phyloP scores from a whole-genome alignment of 139 green algal species.

The Tetraselmis chui region DNA sequence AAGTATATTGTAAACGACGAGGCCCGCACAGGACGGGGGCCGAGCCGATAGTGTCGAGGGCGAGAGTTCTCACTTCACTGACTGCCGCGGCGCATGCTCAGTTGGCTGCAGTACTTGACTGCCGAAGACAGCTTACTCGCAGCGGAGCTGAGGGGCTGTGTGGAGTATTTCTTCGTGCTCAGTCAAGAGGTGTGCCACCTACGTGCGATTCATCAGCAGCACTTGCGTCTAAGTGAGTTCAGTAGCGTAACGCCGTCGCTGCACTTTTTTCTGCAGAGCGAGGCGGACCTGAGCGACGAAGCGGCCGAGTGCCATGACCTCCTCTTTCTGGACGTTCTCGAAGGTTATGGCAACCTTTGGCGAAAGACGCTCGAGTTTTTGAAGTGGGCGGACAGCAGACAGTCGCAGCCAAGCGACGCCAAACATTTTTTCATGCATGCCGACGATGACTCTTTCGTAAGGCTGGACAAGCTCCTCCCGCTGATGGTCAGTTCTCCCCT shows the following conservation, averaged over 20 bases:
- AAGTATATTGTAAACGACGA: background rate
- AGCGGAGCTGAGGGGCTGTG: background rate
- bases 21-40: no score
- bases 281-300: background rate
- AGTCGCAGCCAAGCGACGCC: background rate
- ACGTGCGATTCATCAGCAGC: background rate
- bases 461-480: slow-evolving; percentile 47
- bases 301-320: slow-evolving; percentile 19
- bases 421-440: slow-evolving; percentile 49
- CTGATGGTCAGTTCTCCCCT: slow-evolving; percentile 29
- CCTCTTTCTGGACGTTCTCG: slow-evolving; percentile 27
- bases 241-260: background rate
- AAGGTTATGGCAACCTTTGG: slow-evolving; percentile 46
- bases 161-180: background rate
- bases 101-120: background rate
- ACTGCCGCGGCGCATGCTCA: background rate
- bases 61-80: background rate
- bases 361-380: slow-evolving; percentile 32
- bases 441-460: slow-evolving; percentile 56
- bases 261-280: background rate
- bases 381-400: slow-evolving; percentile 4
- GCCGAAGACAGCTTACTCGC: background rate
- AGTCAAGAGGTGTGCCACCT: background rate
- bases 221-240: background rate
- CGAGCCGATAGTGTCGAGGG: background rate